Percentiles rank a stretch among this genome's conserved stretches.
Evolutionary conservation across 176 grass and related monocot species (phyloP).

Genomic region (Triticum dicoccoides): DNA sequence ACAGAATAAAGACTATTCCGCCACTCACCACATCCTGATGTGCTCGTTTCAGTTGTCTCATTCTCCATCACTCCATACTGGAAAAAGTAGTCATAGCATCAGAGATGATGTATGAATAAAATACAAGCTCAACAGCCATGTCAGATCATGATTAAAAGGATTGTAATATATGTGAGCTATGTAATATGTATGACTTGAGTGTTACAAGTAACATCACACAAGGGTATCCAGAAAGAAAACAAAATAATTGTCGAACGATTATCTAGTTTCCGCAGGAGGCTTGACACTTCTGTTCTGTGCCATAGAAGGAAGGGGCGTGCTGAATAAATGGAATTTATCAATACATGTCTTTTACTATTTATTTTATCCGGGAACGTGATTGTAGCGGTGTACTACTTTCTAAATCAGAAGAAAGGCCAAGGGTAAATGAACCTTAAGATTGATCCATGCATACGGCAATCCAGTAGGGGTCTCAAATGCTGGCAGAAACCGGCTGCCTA

Average conservation of each 20-base stretch:
- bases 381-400: background rate
- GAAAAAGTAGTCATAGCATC: slow-evolving; percentile 37
- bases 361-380: background rate
- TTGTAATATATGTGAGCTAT: background rate
- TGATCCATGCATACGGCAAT: slow-evolving; percentile 97
- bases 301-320: background rate
- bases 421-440: slow-evolving; percentile 68
- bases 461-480: slow-evolving; percentile 96
- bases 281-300: background rate
- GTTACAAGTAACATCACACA: background rate
- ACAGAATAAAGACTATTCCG: slow-evolving; percentile 18
- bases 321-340: background rate
- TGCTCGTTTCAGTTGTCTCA: slow-evolving; percentile 97
- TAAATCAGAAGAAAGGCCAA: slow-evolving; percentile 7
- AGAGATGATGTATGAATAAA: background rate
- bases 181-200: background rate
- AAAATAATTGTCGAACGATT: background rate
- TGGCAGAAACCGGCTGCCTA: slow-evolving; percentile 76
- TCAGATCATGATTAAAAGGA: background rate
- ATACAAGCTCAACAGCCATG: slow-evolving; percentile 1
- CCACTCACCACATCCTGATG: slow-evolving; percentile 91
- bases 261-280: background rate
- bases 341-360: background rate
- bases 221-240: background rate
- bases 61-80: slow-evolving; percentile 92